Evolutionary conservation across 257 asterid species (phyloP).

Genomic region (Mentha longifolia): DNA sequence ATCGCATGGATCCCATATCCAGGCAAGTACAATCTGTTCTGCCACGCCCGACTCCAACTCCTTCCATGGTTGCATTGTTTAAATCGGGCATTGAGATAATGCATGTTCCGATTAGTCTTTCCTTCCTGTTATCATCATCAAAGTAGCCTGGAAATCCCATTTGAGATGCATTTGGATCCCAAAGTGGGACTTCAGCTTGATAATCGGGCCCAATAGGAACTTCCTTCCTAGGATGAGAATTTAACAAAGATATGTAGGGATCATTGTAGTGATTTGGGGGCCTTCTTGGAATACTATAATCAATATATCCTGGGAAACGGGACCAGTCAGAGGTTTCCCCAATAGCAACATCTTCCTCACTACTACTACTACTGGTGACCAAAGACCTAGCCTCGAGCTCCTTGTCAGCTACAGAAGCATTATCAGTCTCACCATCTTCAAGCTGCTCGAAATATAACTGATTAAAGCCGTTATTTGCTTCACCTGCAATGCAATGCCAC

Average conservation of each 20-base stretch:
- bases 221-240: slow-evolving; percentile 55
- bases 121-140: slow-evolving; percentile 35
- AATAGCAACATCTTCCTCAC: slow-evolving; percentile 61
- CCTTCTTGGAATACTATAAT: slow-evolving; percentile 48
- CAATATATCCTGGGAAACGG: slow-evolving; percentile 45
- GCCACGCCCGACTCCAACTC: slow-evolving; percentile 50
- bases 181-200: slow-evolving; percentile 76
- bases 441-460: slow-evolving; percentile 36
- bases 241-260: slow-evolving; percentile 46
- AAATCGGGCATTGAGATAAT: slow-evolving; percentile 50
- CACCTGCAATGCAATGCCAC: slow-evolving; percentile 28
- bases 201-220: slow-evolving; percentile 69
- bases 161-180: slow-evolving; percentile 41
- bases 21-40: slow-evolving; percentile 59
- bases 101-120: slow-evolving; percentile 48
- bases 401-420: slow-evolving; percentile 42
- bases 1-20: slow-evolving; percentile 77
- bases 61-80: slow-evolving; percentile 36
- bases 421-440: slow-evolving; percentile 34
- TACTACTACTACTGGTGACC: slow-evolving; percentile 60
- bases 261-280: slow-evolving; percentile 46
- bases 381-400: slow-evolving; percentile 62
- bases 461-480: slow-evolving; percentile 32
- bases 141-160: slow-evolving; percentile 15
- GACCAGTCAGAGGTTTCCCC: slow-evolving; percentile 43